Conservation (phyloP, 352 stramenopile species). For the Phytophthora capsici region DNA sequence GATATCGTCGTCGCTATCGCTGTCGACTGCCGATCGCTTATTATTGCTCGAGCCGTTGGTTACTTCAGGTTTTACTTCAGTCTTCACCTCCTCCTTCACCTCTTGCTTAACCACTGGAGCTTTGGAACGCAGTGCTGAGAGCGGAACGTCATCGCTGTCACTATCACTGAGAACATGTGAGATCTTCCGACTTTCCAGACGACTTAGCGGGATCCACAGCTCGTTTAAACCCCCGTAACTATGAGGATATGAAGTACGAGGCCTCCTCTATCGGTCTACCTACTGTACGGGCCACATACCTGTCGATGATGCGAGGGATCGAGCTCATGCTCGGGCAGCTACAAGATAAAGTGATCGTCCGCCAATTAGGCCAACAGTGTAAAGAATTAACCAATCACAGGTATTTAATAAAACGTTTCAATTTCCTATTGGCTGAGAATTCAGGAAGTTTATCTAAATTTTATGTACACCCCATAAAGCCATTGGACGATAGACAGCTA, state of each 20-base stretch:
- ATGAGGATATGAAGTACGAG: not conserved
- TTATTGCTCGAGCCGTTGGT: constrained; percentile 9
- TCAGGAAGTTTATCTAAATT: no score
- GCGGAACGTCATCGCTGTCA: constrained; percentile 80
- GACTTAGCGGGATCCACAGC: not conserved
- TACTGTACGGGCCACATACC: constrained; percentile 22
- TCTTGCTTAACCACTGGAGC: constrained; percentile 29
- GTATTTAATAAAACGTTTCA: no score
- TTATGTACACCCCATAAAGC: constrained; percentile 2
- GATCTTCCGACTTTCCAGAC: constrained; percentile 33
- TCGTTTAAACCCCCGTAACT: not conserved
- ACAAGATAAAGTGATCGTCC: constrained; percentile 15
- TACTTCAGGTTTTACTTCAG: constrained; percentile 10
- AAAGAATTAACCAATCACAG: no score
- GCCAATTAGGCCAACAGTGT: not conserved
- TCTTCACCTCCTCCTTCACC: constrained; percentile 40
- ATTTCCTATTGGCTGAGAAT: no score
- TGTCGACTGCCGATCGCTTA: constrained; percentile 46
- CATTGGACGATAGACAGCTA: constrained; percentile 32
- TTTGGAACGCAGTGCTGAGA: constrained; percentile 64
- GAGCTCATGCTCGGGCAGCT: constrained; percentile 32
- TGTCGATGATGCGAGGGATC: constrained; percentile 51
- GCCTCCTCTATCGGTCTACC: constrained; percentile 5
- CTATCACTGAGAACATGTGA: constrained; percentile 54
- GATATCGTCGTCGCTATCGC: constrained; percentile 77